Conservation (phyloP, 345 rosid species). For the Leavenworthia alabamica region DNA sequence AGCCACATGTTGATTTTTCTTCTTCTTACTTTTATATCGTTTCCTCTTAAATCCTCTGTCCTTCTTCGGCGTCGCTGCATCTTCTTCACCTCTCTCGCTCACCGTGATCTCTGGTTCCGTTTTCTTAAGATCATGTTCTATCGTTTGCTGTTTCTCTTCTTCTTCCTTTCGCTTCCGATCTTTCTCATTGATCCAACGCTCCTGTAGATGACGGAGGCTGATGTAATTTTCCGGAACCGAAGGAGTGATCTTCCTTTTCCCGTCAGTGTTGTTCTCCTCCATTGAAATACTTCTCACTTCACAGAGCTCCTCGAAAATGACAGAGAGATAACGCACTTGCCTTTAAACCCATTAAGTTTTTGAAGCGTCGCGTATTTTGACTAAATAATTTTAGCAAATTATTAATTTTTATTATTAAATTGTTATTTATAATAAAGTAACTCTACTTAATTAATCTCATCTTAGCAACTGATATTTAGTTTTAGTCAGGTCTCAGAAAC, state of each 20-base stretch:
- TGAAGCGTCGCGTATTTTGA: no score
- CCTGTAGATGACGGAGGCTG: constrained; percentile 19
- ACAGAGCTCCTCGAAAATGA: neutral
- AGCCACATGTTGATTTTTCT: neutral
- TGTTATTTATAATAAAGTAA: no score
- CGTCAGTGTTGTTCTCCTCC: neutral
- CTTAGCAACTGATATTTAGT: constrained; percentile 11
- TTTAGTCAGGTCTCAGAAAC: neutral
- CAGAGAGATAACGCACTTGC: neutral
- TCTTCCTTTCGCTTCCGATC: constrained; percentile 11
- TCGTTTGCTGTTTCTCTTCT: no score
- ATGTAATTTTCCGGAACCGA: constrained; percentile 25
- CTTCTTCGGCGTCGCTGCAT: neutral
- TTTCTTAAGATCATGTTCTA: no score
- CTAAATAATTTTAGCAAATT: no score
- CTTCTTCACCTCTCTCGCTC: constrained; percentile 6
- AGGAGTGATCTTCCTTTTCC: neutral
- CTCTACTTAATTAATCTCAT: no score
- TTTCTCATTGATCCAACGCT: constrained; percentile 25
- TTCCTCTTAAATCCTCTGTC: neutral
- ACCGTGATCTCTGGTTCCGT: neutral
- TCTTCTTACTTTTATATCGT: constrained; percentile 5
- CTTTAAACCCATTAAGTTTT: no score
- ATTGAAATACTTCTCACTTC: neutral
- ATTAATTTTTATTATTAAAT: no score